These are phyloP conservation scores for Cymbidium sinense DNA, from an alignment of 106 monocot genomes.

Conservation along the genomic window DNA sequence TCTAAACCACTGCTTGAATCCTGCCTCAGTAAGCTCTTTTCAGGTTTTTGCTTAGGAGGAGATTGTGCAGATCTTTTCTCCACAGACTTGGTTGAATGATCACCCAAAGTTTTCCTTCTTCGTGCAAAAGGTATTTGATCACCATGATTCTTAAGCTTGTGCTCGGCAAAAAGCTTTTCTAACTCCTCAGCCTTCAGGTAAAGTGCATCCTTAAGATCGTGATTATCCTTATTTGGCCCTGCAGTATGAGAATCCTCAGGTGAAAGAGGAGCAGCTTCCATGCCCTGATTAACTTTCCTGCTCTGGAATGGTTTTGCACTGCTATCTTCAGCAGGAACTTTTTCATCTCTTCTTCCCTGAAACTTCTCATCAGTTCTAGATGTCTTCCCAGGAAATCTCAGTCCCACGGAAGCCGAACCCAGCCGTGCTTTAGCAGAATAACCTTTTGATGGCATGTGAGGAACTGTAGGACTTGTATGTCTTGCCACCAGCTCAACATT, in stretches of 20 bases:
- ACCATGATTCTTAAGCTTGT: constrained; percentile 57
- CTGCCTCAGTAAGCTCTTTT: constrained; percentile 16
- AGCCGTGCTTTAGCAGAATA: constrained; percentile 15
- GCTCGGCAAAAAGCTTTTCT: constrained; percentile 87
- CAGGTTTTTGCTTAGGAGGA: constrained; percentile 10
- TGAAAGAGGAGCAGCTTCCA: constrained; percentile 12
- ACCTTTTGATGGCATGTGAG: constrained; percentile 9
- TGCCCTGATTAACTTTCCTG: constrained; percentile 26
- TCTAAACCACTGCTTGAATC: constrained; percentile 21
- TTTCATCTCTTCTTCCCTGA: constrained; percentile 23
- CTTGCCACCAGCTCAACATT: constrained; percentile 11
- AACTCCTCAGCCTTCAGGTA: constrained; percentile 83
- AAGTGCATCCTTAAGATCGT: constrained; percentile 69
- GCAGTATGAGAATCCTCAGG: constrained; percentile 19
- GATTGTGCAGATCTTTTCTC: constrained; percentile 17
- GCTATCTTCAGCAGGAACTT: constrained; percentile 7
- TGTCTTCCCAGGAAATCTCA: constrained; percentile 23
- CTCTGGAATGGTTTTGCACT: neutral
- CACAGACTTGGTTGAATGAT: constrained; percentile 14
- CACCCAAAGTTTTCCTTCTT: constrained; percentile 42
- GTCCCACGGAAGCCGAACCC: constrained; percentile 11
- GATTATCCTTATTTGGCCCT: constrained; percentile 57
- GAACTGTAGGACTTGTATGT: constrained; percentile 12
- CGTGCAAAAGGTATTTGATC: constrained; percentile 37
- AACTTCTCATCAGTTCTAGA: constrained; percentile 23